These are phyloP conservation scores for Trichoderma brevicompactum DNA, from an alignment of 2,329 filamentous ascomycete genomes.

Conservation along the genomic window DNA sequence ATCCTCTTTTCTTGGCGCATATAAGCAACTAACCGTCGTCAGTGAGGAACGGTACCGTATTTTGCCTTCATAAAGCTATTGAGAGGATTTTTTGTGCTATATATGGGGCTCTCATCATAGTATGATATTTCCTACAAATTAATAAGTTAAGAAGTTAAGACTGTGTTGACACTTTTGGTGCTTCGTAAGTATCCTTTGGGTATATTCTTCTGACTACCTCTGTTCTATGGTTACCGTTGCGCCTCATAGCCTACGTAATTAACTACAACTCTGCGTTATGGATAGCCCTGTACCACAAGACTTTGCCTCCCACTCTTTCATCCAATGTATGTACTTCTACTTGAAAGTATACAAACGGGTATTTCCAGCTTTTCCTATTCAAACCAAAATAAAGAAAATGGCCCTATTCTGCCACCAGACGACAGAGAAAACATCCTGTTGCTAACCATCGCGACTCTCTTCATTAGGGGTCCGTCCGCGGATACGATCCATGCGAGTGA, in stretches of 20 bases:
- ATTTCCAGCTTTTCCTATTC: not conserved
- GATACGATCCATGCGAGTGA: not conserved
- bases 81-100: too few relatives aligned
- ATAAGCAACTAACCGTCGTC: too few relatives aligned
- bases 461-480: conserved; percentile 4
- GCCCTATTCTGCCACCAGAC: not conserved
- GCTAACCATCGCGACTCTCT: not conserved
- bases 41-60: too few relatives aligned
- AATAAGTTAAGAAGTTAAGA: too few relatives aligned
- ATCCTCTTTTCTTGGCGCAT: not conserved
- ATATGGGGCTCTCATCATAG: too few relatives aligned
- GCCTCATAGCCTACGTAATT: not conserved
- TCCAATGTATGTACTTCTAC: not conserved
- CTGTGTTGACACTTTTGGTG: not conserved
- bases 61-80: too few relatives aligned
- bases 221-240: conserved; percentile 1
- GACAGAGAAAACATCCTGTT: not conserved
- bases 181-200: not conserved
- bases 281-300: not conserved
- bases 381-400: not conserved
- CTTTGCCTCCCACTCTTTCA: not conserved
- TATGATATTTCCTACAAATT: too few relatives aligned
- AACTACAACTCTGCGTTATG: not conserved
- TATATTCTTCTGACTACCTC: conserved; percentile 5
- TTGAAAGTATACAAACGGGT: not conserved